These are phyloP conservation scores for Globisporangium ultimum DNA, from an alignment of 352 stramenopile genomes.

Conservation along the genomic window DNA sequence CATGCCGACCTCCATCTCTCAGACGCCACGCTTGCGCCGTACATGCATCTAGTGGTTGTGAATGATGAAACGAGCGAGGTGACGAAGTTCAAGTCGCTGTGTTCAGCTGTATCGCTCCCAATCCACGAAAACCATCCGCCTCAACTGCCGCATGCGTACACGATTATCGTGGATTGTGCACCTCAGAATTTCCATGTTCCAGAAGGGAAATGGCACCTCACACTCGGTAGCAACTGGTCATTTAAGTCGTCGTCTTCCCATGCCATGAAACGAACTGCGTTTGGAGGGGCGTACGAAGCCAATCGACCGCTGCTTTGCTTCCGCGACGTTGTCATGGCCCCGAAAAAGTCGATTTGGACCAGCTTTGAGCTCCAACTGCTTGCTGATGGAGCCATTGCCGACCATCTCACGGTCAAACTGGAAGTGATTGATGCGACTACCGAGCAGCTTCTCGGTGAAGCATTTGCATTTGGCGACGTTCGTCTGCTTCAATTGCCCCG, in stretches of 20 bases:
- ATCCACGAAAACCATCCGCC: conserved; percentile 2
- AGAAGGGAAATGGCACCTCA: conserved; percentile 56
- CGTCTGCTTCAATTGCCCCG: conserved; percentile 59
- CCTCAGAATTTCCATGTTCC: conserved; percentile 25
- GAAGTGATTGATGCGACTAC: conserved; percentile 46
- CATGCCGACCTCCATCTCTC: conserved; percentile 58
- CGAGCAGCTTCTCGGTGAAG: conserved; percentile 24
- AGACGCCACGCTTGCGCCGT: conserved; percentile 38
- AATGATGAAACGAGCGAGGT: conserved; percentile 37
- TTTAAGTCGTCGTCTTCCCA: conserved; percentile 36
- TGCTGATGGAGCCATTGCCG: conserved; percentile 13
- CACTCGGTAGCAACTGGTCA: conserved; percentile 43
- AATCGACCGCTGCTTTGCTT: conserved; percentile 70
- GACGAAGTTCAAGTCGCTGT: conserved; percentile 30
- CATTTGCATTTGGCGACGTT: conserved; percentile 24
- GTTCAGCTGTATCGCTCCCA: conserved; percentile 21
- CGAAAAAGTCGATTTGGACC: conserved; percentile 38
- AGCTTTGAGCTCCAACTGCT: conserved; percentile 50
- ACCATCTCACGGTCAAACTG: conserved; percentile 45
- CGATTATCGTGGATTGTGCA: conserved; percentile 58
- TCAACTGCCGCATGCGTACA: conserved; percentile 23
- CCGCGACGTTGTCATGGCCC: conserved; percentile 50
- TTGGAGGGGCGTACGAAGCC: conserved; percentile 48
- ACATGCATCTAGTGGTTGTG: conserved; percentile 46
- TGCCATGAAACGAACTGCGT: conserved; percentile 38